phyloP scores from a whole-genome alignment of 2,329 filamentous ascomycete genomes.

The Microdochium paspali region DNA sequence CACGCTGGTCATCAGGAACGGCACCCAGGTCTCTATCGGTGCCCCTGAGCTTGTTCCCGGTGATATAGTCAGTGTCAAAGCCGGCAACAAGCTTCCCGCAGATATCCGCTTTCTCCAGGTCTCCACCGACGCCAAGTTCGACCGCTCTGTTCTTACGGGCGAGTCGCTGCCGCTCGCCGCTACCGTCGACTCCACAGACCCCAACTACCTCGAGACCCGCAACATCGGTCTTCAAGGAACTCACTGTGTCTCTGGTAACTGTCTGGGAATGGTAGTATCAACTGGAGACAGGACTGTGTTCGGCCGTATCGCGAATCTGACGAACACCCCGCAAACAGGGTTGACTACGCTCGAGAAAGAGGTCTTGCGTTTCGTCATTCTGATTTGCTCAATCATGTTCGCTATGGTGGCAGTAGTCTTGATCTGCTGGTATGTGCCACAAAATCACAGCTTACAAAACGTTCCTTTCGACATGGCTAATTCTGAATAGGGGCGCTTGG shows the following conservation, averaged over 20 bases:
- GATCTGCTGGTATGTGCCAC: constrained; percentile 52
- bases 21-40: constrained; percentile 34
- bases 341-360: constrained; percentile 65
- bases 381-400: constrained; percentile 61
- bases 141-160: constrained; percentile 64
- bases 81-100: constrained; percentile 65
- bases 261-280: constrained; percentile 57
- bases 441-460: constrained; percentile 27
- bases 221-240: constrained; percentile 74
- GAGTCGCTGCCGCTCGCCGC: constrained; percentile 49
- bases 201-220: constrained; percentile 68
- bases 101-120: constrained; percentile 62
- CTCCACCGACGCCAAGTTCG: constrained; percentile 62
- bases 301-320: constrained; percentile 64
- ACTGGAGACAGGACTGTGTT: constrained; percentile 69
- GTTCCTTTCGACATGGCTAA: constrained; percentile 1
- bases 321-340: constrained; percentile 57
- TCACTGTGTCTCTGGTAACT: constrained; percentile 62
- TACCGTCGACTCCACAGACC: constrained; percentile 56
- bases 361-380: constrained; percentile 60
- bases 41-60: constrained; percentile 61
- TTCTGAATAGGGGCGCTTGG: constrained; percentile 50
- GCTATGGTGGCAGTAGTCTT: constrained; percentile 56
- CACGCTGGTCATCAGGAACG: constrained; percentile 55
- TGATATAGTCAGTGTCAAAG: constrained; percentile 58